These are phyloP conservation scores for Volutella citrinella DNA, from an alignment of 2,329 filamentous ascomycete genomes.

Conservation along the genomic window DNA sequence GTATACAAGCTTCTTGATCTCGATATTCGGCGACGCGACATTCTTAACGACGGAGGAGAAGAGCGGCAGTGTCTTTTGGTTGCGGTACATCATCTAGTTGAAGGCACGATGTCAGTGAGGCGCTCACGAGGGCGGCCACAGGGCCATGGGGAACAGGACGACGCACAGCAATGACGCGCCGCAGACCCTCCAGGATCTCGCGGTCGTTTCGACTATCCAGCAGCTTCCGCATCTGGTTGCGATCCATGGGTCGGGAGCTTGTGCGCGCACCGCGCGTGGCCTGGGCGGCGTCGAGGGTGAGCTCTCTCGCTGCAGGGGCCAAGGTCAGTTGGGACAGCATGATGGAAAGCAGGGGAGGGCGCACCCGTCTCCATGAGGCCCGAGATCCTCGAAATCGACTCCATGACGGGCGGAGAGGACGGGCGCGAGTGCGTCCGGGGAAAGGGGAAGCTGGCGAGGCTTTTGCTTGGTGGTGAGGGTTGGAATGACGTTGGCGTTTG, in stretches of 20 bases:
- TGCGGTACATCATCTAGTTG: constrained; percentile 85
- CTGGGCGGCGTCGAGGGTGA: constrained; percentile 95
- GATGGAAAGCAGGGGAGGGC: constrained; percentile 22
- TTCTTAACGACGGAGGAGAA: constrained; percentile 99
- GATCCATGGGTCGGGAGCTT: constrained; percentile 64
- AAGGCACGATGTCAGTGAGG: constrained; percentile 6
- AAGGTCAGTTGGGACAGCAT: constrained; percentile 15
- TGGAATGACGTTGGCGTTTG: constrained; percentile 29
- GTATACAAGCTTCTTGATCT: constrained; percentile 98
- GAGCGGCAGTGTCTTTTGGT: constrained; percentile 83
- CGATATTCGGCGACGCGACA: constrained; percentile 86
- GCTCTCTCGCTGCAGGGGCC: constrained; percentile 71
- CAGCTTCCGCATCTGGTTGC: constrained; percentile 88
- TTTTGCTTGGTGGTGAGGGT: constrained; percentile 14
- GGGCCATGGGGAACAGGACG: background rate
- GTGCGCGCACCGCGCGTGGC: constrained; percentile 69
- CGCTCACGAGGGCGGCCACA: too few relatives aligned
- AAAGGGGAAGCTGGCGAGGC: constrained; percentile 9
- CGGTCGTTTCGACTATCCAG: constrained; percentile 91
- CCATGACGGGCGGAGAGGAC: constrained; percentile 57
- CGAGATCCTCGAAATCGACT: constrained; percentile 93
- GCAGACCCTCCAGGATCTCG: constrained; percentile 87
- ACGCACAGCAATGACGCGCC: constrained; percentile 80
- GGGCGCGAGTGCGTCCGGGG: constrained; percentile 11
- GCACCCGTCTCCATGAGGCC: constrained; percentile 91